Base-by-base conservation (phyloP, 2,329 filamentous ascomycete genomes). In the Didymella keratinophila region DNA sequence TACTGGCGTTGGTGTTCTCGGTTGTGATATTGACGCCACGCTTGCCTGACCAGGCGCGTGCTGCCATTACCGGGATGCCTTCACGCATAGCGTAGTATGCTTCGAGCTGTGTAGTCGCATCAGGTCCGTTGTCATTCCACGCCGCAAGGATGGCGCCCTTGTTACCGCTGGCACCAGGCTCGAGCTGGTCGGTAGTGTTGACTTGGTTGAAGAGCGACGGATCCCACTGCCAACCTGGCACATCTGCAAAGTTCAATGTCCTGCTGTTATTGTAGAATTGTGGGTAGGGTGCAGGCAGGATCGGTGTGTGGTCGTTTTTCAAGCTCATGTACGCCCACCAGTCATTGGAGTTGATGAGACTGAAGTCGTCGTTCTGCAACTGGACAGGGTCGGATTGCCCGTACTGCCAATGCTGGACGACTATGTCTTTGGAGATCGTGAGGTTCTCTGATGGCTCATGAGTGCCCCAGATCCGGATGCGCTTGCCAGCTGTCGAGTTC, bases 311-410 rank as follows among this genome's bases (percentile, higher is more conserved):
- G 58, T 82, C 79, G 58, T 84, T 85, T 58, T 85, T 85, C 51
- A 86, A 64, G 5, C 79, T 80, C 77, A 84, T 82, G 61, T 86
- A 85, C 0, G 80, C 82, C 83, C 80, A 83, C 79, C 80, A 81
- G 60, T 83, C 81, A 42, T 82, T 73, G 0, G 80, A 81, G 62
- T 83, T 83, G 69, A 82, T 72, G 10, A 81, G 32, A 0, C 71
- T 55, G 56, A 82, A 81, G 1, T 74, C 75, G 4, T 74, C 65
- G 1, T 66, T 56, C 11, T 78, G 70, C 0, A 83, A 75, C 10
- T 73, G 61, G 0, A 80, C 64, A 0, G 81, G 81, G 54, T 82
- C 80, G 1, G 80, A 82, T 48, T 83, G 75, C 1, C 79, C 79
- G 55, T 80, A 81, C 54, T 82, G 79, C 81, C 81, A 83, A 58